Evolutionary conservation across 2,329 filamentous ascomycete species (phyloP).

Genomic region (Fusarium dimerum): DNA sequence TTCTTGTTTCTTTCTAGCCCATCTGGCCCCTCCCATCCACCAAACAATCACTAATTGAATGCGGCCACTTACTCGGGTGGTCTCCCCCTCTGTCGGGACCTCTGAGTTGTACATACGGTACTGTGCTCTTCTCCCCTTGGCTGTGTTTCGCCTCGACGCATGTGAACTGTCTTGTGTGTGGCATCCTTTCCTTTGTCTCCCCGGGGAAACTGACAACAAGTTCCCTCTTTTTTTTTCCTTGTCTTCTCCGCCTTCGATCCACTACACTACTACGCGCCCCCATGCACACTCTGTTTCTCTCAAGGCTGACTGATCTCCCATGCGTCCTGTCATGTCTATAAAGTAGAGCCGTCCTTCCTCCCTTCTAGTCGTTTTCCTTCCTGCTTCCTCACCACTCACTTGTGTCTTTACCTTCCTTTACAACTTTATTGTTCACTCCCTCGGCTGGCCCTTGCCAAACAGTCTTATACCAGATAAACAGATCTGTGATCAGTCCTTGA

Average conservation of each 20-base stretch:
- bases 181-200: neutral
- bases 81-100: neutral
- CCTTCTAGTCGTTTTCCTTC: slow-evolving; percentile 2
- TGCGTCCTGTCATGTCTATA: slow-evolving; percentile 23
- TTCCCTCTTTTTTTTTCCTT: slow-evolving; percentile 12
- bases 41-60: too few relatives aligned
- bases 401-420: slow-evolving; percentile 23
- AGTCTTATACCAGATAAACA: slow-evolving; percentile 12
- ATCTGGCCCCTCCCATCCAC: too few relatives aligned
- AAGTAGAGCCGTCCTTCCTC: slow-evolving; percentile 19
- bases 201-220: neutral
- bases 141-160: slow-evolving; percentile 20
- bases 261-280: slow-evolving; percentile 4
- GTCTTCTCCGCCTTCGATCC: slow-evolving; percentile 20
- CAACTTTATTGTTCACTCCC: slow-evolving; percentile 22
- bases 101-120: neutral
- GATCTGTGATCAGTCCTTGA: slow-evolving; percentile 33
- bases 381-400: slow-evolving; percentile 18
- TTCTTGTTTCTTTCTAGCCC: too few relatives aligned
- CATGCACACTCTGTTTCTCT: slow-evolving; percentile 6
- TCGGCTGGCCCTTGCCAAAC: slow-evolving; percentile 28
- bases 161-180: slow-evolving; percentile 6
- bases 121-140: neutral
- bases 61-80: slow-evolving; percentile 16
- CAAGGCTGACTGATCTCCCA: neutral